Conservation (phyloP, 1,284 basidiomycete genomes). For the Leucoagaricus sp. region DNA sequence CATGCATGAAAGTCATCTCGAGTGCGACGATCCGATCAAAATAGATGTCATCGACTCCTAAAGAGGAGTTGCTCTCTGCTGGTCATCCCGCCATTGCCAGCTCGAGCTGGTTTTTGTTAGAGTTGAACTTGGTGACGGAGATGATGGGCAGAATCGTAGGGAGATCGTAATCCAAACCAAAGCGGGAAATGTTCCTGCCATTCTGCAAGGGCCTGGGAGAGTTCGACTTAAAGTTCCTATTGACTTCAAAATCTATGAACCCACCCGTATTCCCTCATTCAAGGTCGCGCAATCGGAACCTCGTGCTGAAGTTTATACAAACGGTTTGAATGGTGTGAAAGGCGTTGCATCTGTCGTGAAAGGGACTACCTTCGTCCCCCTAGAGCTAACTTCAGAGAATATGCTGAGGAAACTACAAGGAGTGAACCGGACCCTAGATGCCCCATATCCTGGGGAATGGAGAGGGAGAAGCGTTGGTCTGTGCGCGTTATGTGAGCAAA, state of each 20-base stretch:
- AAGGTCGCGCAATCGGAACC: constrained; percentile 33
- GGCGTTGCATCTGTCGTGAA: constrained; percentile 44
- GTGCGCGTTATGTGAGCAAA: constrained; percentile 35
- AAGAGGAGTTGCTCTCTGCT: constrained; percentile 42
- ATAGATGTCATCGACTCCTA: constrained; percentile 44
- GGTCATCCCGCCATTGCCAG: constrained; percentile 47
- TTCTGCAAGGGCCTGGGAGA: constrained; percentile 24
- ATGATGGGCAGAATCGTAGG: background rate
- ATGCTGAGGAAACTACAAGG: constrained; percentile 34
- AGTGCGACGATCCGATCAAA: constrained; percentile 21
- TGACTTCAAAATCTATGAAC: constrained; percentile 39
- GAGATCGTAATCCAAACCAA: constrained; percentile 37
- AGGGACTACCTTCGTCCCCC: constrained; percentile 44
- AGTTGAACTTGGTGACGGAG: constrained; percentile 14
- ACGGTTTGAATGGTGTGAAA: constrained; percentile 33
- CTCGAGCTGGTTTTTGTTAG: constrained; percentile 39
- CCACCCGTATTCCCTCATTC: constrained; percentile 24
- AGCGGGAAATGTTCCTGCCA: constrained; percentile 40
- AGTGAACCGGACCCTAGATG: constrained; percentile 24
- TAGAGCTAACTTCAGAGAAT: constrained; percentile 38
- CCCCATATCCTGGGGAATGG: constrained; percentile 38
- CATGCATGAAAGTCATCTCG: constrained; percentile 29
- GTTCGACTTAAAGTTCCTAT: constrained; percentile 39
- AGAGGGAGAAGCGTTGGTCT: constrained; percentile 31
- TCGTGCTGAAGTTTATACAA: constrained; percentile 32